Conservation (phyloP, 1,284 basidiomycete genomes). For the Austroboletus niveus region DNA sequence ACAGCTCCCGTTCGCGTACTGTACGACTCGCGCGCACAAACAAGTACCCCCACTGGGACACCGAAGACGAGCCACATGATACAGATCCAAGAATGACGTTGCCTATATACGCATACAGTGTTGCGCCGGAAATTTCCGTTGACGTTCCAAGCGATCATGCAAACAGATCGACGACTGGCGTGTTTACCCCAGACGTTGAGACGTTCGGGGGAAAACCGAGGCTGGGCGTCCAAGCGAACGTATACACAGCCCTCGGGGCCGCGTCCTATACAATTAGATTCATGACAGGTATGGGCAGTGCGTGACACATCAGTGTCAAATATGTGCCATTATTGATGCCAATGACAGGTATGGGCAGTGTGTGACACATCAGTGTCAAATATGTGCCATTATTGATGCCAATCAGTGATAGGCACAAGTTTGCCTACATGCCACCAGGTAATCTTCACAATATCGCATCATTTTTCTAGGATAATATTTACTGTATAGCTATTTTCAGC, state of each 20-base stretch:
- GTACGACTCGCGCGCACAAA: background rate
- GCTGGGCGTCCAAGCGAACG: no score
- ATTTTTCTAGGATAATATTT: no score
- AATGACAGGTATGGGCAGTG: no score
- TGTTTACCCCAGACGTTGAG: slow-evolving; percentile 3
- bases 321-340: no score
- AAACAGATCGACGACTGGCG: background rate
- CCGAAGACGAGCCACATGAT: background rate
- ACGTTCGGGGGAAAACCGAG: background rate
- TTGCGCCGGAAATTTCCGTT: slow-evolving; percentile 1
- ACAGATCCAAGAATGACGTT: background rate
- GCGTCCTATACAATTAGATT: background rate
- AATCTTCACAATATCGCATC: no score
- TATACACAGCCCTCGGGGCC: background rate
- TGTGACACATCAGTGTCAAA: no score
- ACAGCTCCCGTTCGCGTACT: background rate
- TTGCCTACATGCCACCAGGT: no score
- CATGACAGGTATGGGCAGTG: no score
- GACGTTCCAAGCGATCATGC: background rate
- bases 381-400: background rate
- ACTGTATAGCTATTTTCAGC: no score
- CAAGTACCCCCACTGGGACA: background rate
- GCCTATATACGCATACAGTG: background rate
- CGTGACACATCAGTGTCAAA: no score
- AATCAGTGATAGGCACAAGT: no score